Conservation (phyloP, 345 rosid genomes). For the Brassica cretica region DNA sequence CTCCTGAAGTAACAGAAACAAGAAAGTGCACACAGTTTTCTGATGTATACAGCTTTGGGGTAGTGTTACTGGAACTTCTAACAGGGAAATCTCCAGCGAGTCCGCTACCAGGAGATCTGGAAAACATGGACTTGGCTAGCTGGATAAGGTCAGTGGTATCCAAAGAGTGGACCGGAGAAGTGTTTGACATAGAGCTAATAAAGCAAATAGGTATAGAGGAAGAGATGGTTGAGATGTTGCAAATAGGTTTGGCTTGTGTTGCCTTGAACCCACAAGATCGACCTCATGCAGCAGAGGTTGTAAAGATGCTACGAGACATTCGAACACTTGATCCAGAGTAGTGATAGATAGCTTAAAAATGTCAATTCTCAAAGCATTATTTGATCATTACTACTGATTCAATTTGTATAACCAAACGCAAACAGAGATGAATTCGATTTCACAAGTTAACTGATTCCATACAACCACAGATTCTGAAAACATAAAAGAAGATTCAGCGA, state of each 20-base stretch:
- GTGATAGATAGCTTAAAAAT: slow-evolving; percentile 40
- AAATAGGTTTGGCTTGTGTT: slow-evolving; percentile 68
- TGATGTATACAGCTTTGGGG: slow-evolving; percentile 81
- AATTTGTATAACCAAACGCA: not conserved
- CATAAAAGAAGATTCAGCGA: slow-evolving; percentile 42
- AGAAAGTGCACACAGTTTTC: slow-evolving; percentile 57
- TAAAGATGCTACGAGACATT: slow-evolving; percentile 57
- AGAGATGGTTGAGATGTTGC: slow-evolving; percentile 82
- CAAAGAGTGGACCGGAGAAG: slow-evolving; percentile 89
- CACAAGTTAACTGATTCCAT: slow-evolving; percentile 26
- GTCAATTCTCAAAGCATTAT: slow-evolving; percentile 9
- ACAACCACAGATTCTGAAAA: slow-evolving; percentile 1
- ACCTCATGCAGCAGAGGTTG: slow-evolving; percentile 54
- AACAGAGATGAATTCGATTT: slow-evolving; percentile 18
- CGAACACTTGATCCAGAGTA: slow-evolving; percentile 44
- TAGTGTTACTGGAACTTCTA: slow-evolving; percentile 70
- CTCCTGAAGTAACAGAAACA: slow-evolving; percentile 67
- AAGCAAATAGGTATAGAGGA: slow-evolving; percentile 53
- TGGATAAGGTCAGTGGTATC: slow-evolving; percentile 75
- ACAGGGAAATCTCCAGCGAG: slow-evolving; percentile 72
- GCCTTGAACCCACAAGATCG: slow-evolving; percentile 56
- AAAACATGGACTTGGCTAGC: slow-evolving; percentile 61
- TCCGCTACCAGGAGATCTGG: slow-evolving; percentile 40
- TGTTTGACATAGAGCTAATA: slow-evolving; percentile 70
- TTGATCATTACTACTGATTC: not conserved